Conservation (phyloP, 1,139 yeast genomes). For the Kodamaea anthophila region DNA sequence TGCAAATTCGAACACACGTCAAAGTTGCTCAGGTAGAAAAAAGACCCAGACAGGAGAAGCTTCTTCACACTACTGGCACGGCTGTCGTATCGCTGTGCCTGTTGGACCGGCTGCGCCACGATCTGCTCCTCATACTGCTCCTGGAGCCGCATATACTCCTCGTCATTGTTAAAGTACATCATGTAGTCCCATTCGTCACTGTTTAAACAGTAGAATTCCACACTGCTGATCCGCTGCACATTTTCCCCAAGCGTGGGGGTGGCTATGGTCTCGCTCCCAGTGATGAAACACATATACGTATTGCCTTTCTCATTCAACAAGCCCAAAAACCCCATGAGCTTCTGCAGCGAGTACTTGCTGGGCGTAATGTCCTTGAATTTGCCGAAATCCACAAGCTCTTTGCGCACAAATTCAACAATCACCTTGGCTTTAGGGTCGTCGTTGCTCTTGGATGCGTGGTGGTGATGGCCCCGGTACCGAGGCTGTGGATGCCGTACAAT, state of each 20-base stretch:
- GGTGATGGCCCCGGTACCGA: conserved; percentile 26
- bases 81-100: conserved; percentile 1
- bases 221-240: conserved; percentile 47
- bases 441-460: conserved; percentile 9
- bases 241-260: conserved; percentile 51
- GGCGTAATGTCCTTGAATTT: conserved; percentile 40
- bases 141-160: conserved; percentile 8
- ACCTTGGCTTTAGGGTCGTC: conserved; percentile 21
- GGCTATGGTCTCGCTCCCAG: conserved; percentile 52
- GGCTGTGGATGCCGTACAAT: conserved; percentile 44
- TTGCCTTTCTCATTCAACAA: conserved; percentile 48
- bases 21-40: conserved; percentile 59
- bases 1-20: conserved; percentile 60
- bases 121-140: conserved; percentile 2
- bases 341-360: conserved; percentile 18
- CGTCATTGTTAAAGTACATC: conserved; percentile 18
- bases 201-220: conserved; percentile 59
- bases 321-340: conserved; percentile 56
- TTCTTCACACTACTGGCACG: conserved; percentile 46
- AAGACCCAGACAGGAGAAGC: conserved; percentile 55
- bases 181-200: conserved; percentile 47
- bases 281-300: conserved; percentile 53
- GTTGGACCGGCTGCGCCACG: conserved; percentile 3
- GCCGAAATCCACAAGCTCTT: conserved; percentile 30
- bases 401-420: conserved; percentile 45